Percentiles rank a stretch among this genome's conserved stretches.
Conservation (phyloP, 1,284 basidiomycete species). For the Ustilago vetiveriae region DNA sequence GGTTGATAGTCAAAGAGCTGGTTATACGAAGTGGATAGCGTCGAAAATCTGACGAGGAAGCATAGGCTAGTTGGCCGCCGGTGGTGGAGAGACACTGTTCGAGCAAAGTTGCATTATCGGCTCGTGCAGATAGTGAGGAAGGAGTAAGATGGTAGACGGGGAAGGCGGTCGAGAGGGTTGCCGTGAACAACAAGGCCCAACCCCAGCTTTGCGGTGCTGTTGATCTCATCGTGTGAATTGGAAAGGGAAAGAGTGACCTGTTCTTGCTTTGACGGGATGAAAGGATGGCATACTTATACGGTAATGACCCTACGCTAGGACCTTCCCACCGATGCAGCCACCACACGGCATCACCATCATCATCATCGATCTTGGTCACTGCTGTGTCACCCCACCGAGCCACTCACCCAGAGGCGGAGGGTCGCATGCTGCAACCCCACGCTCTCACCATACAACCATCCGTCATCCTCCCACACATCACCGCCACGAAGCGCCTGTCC, state of each 20-base stretch:
- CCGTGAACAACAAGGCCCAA: neutral
- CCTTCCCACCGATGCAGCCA: too few relatives aligned
- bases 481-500: too few relatives aligned
- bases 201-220: neutral
- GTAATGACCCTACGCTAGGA: too few relatives aligned
- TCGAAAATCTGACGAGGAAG: slow-evolving; percentile 3
- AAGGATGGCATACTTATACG: neutral
- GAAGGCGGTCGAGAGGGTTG: slow-evolving; percentile 9
- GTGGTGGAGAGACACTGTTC: slow-evolving; percentile 20
- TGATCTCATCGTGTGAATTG: neutral
- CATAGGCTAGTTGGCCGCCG: slow-evolving; percentile 20
- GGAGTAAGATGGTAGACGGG: slow-evolving; percentile 5
- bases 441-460: too few relatives aligned
- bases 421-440: too few relatives aligned
- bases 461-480: too few relatives aligned
- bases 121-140: neutral
- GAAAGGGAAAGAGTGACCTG: neutral
- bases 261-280: too few relatives aligned
- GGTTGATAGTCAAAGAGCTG: slow-evolving; percentile 56
- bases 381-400: too few relatives aligned
- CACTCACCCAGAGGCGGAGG: too few relatives aligned
- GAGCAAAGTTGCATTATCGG: slow-evolving; percentile 1
- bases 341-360: too few relatives aligned
- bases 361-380: too few relatives aligned
- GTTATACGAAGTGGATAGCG: slow-evolving; percentile 32